phyloP scores from a whole-genome alignment of 2,329 filamentous ascomycete genomes.

The Hypoxylon sp. region DNA sequence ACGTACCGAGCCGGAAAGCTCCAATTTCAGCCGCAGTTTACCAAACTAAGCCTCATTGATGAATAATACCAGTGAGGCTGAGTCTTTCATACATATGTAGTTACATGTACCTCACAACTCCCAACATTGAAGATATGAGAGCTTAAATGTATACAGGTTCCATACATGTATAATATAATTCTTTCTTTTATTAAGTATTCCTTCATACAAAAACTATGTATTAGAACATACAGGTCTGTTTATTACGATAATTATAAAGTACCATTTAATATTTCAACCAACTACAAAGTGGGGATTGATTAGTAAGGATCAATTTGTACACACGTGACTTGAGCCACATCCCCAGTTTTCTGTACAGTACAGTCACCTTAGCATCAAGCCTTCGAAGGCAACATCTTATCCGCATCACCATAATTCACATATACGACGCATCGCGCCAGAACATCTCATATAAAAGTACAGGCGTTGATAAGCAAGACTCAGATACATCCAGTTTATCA shows the following conservation, averaged over 20 bases:
- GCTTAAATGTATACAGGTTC: too few species aligned
- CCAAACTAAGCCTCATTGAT: conserved; percentile 21
- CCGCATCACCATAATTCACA: conserved; percentile 21
- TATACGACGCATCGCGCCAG: conserved; percentile 23
- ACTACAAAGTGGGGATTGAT: too few species aligned
- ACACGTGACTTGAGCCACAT: conserved; percentile 40
- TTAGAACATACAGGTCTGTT: too few species aligned
- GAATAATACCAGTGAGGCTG: conserved; percentile 39
- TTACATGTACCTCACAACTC: too few species aligned
- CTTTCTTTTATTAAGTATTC: too few species aligned
- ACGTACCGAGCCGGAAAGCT: conserved; percentile 18
- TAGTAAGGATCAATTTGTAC: too few species aligned
- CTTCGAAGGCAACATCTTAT: conserved; percentile 15
- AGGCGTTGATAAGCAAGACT: background rate
- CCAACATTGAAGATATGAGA: too few species aligned
- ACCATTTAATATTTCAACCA: too few species aligned
- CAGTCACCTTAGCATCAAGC: background rate
- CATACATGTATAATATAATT: too few species aligned
- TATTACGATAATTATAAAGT: too few species aligned
- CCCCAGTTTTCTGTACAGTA: conserved; percentile 6
- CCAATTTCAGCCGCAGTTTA: conserved; percentile 37
- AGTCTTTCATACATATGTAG: conserved; percentile 19
- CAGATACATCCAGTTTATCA: background rate
- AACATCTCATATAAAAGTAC: conserved; percentile 8
- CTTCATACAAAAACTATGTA: too few species aligned